Percentiles rank a stretch among this genome's conserved stretches.
Evolutionary conservation across 306 rosid species (phyloP).

Genomic region (Amphicarpaea edgeworthii): DNA sequence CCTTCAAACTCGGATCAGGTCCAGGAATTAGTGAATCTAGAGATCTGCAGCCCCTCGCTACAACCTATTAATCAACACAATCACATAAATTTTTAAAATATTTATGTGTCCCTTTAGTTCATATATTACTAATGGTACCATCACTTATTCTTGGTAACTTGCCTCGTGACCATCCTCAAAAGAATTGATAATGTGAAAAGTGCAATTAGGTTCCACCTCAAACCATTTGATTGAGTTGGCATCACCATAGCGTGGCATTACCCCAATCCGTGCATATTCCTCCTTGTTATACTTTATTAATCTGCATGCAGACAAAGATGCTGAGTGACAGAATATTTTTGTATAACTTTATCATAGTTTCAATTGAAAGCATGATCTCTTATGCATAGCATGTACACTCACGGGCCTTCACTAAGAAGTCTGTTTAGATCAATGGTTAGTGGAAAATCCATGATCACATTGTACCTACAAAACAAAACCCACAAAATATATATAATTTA

Average conservation of each 20-base stretch:
- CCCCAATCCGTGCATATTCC: constrained; percentile 71
- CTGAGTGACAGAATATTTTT: constrained; percentile 10
- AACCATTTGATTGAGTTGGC: constrained; percentile 72
- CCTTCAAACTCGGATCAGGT: constrained; percentile 50
- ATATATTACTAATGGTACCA: not conserved
- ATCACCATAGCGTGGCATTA: constrained; percentile 80
- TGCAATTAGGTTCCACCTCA: constrained; percentile 67
- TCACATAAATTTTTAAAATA: not conserved
- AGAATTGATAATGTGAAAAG: constrained; percentile 71
- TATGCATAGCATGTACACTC: constrained; percentile 44
- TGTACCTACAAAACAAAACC: constrained; percentile 56
- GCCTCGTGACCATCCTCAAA: constrained; percentile 74
- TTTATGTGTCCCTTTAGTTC: not conserved
- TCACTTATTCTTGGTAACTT: not conserved
- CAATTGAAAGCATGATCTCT: not conserved
- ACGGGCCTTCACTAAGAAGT: constrained; percentile 69
- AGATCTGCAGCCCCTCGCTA: constrained; percentile 80
- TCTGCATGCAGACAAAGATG: constrained; percentile 43
- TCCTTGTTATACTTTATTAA: constrained; percentile 58
- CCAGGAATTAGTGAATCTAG: constrained; percentile 65
- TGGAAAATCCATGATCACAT: constrained; percentile 75
- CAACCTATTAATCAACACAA: constrained; percentile 57
- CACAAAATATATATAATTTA: constrained; percentile 19
- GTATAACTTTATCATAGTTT: not conserved
- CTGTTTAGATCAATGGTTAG: constrained; percentile 65